Percentiles rank a stretch among this genome's conserved stretches.
These are phyloP conservation scores for Hypoxylon perforatum DNA, from an alignment of 495 filamentous ascomycete species.

Conservation along the genomic window DNA sequence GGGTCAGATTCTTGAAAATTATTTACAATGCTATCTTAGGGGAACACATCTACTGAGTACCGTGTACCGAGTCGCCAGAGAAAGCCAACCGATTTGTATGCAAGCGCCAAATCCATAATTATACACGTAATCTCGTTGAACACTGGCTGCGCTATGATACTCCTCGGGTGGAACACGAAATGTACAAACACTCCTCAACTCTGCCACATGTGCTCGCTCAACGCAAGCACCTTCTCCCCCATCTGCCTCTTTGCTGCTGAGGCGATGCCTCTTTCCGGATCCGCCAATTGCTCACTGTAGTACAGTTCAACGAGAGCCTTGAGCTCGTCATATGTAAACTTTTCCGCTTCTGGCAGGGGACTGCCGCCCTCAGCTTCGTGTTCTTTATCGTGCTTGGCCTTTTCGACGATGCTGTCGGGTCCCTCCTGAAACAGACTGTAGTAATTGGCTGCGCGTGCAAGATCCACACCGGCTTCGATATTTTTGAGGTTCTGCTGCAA, in stretches of 20 bases:
- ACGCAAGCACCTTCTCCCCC: slow-evolving; percentile 75
- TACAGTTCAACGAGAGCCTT: slow-evolving; percentile 86
- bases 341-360: slow-evolving; percentile 50
- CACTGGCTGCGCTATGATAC: not conserved
- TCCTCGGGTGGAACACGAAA: not conserved
- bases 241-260: slow-evolving; percentile 77
- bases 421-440: slow-evolving; percentile 84
- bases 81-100: not conserved
- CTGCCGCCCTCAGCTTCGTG: slow-evolving; percentile 45
- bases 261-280: slow-evolving; percentile 77
- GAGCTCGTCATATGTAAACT: slow-evolving; percentile 84
- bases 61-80: not conserved
- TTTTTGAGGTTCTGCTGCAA: slow-evolving; percentile 96
- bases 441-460: slow-evolving; percentile 77
- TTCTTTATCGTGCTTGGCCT: slow-evolving; percentile 66
- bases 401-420: slow-evolving; percentile 73
- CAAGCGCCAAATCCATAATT: not conserved
- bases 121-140: slow-evolving; percentile 4
- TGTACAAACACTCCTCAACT: slow-evolving; percentile 43
- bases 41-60: not conserved
- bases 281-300: slow-evolving; percentile 81
- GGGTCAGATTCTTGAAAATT: not conserved
- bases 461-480: slow-evolving; percentile 77
- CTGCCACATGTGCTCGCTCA: slow-evolving; percentile 86
- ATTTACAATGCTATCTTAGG: not conserved